These are phyloP conservation scores for Neonectria hederae DNA, from an alignment of 2,329 filamentous ascomycete species.

Conservation along the genomic window DNA sequence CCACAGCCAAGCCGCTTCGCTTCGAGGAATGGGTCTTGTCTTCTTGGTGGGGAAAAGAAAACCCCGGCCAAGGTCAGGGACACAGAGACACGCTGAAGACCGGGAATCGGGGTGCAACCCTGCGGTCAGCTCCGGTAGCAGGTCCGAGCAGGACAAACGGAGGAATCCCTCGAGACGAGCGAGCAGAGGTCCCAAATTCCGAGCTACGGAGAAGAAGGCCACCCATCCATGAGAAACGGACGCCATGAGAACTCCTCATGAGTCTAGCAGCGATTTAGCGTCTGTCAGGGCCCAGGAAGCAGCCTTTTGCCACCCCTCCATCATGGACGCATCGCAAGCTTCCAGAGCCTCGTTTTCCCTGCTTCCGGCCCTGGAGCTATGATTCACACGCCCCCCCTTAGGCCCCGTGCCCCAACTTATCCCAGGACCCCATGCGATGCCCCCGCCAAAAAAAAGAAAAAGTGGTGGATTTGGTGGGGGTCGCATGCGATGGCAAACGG, in stretches of 20 bases:
- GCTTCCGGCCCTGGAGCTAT: constrained; percentile 1
- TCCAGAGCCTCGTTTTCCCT: constrained; percentile 27
- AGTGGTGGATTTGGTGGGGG: constrained; percentile 35
- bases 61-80: neutral
- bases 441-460: constrained; percentile 32
- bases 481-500: constrained; percentile 25
- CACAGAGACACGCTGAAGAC: neutral
- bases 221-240: too few species aligned
- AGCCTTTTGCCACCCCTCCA: constrained; percentile 17
- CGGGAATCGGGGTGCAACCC: neutral
- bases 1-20: neutral
- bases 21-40: neutral
- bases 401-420: constrained; percentile 17
- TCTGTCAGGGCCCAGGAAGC: constrained; percentile 8
- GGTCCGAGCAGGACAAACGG: neutral
- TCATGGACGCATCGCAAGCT: constrained; percentile 19
- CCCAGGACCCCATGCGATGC: constrained; percentile 10
- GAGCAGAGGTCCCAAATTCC: neutral
- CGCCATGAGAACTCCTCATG: constrained; percentile 12
- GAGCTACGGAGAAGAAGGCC: neutral
- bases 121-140: neutral
- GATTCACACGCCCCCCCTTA: constrained; percentile 21
- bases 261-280: constrained; percentile 13
- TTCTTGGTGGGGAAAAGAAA: constrained; percentile 2
- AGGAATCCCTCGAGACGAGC: constrained; percentile 4